These are phyloP conservation scores for Pelargonium nanum DNA, from an alignment of 345 rosid genomes.

Conservation along the genomic window DNA sequence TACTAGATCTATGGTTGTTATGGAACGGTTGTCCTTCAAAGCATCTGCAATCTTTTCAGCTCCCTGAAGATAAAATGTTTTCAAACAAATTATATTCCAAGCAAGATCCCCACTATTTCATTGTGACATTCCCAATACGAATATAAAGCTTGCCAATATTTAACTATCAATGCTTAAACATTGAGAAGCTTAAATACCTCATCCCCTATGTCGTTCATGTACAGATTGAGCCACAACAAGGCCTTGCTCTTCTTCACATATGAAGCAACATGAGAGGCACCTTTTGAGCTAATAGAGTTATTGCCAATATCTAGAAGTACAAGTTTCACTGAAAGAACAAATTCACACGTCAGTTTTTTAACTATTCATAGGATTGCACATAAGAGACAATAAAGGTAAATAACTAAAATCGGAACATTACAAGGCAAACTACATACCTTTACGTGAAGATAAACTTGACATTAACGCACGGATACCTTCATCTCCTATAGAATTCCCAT, in stretches of 20 bases:
- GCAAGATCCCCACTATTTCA: too few species aligned
- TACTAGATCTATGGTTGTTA: constrained; percentile 77
- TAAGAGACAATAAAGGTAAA: background rate
- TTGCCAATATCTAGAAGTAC: constrained; percentile 80
- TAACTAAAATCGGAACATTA: background rate
- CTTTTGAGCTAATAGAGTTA: constrained; percentile 76
- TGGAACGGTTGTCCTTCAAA: constrained; percentile 64
- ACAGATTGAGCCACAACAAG: constrained; percentile 86
- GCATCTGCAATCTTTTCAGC: constrained; percentile 80
- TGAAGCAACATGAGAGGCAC: constrained; percentile 74
- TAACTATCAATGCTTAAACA: background rate
- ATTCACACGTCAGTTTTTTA: constrained; percentile 6
- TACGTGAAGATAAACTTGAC: constrained; percentile 74
- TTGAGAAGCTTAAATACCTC: constrained; percentile 41
- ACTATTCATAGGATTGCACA: background rate
- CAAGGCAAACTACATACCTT: constrained; percentile 39
- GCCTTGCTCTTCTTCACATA: constrained; percentile 79
- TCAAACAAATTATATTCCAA: background rate
- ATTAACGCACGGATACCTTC: constrained; percentile 81
- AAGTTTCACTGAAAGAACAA: constrained; percentile 44
- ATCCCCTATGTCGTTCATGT: constrained; percentile 96
- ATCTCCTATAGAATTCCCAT: constrained; percentile 90
- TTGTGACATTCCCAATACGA: too few species aligned
- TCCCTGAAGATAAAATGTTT: constrained; percentile 35
- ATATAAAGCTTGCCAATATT: too few species aligned